Conservation (phyloP, 2,329 filamentous ascomycete genomes). For the Microsporum canis region DNA sequence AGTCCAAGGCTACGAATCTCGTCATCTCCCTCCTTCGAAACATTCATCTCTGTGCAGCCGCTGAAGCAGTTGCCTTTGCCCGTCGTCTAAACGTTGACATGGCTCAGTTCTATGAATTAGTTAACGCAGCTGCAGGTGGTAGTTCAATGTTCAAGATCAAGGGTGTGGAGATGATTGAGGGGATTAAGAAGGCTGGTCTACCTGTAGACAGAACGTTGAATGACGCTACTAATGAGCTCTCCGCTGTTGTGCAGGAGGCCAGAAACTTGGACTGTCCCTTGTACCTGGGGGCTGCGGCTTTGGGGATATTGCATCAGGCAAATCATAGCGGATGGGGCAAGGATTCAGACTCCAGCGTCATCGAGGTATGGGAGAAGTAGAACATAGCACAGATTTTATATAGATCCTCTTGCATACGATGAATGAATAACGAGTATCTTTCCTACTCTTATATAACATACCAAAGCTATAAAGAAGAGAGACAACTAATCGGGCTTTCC, state of each 20-base stretch:
- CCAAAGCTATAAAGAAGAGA: too few species aligned
- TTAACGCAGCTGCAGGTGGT: constrained; percentile 38
- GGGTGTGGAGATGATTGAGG: constrained; percentile 29
- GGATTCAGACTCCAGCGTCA: constrained; percentile 21
- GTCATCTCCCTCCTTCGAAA: constrained; percentile 35
- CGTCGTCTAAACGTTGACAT: constrained; percentile 36
- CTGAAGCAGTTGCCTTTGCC: constrained; percentile 40
- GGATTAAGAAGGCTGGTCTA: constrained; percentile 16
- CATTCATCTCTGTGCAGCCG: constrained; percentile 40
- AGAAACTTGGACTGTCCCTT: constrained; percentile 30
- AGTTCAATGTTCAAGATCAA: constrained; percentile 35
- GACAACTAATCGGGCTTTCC: background rate
- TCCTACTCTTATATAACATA: too few species aligned
- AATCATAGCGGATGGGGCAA: constrained; percentile 23
- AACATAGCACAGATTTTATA: background rate
- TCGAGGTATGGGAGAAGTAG: background rate
- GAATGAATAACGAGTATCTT: background rate
- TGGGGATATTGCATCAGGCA: constrained; percentile 26
- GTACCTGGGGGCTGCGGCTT: constrained; percentile 28
- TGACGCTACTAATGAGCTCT: constrained; percentile 29
- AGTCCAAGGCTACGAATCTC: constrained; percentile 29
- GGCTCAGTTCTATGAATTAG: constrained; percentile 36
- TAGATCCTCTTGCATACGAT: background rate
- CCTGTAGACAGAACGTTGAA: constrained; percentile 27
- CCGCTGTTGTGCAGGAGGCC: constrained; percentile 34